These are phyloP conservation scores for Tuber microsphaerosporum DNA, from an alignment of 495 filamentous ascomycete genomes.

Conservation along the genomic window DNA sequence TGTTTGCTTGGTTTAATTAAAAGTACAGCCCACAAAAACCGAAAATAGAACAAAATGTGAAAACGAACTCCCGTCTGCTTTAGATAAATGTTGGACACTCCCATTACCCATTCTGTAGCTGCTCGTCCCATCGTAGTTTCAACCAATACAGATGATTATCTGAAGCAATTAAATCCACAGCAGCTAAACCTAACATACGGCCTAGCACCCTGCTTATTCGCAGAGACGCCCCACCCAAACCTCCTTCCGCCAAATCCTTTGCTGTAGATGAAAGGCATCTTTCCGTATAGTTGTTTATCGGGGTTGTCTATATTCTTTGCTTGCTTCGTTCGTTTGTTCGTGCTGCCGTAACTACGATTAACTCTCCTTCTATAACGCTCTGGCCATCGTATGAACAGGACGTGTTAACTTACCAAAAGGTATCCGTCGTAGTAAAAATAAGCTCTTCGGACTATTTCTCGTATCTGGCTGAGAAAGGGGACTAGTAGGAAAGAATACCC, in stretches of 20 bases:
- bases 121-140: background rate
- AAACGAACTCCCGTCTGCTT: background rate
- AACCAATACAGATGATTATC: slow-evolving; percentile 21
- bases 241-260: slow-evolving; percentile 30
- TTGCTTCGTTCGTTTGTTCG: background rate
- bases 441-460: background rate
- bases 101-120: background rate
- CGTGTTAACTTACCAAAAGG: background rate
- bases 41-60: background rate
- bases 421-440: background rate
- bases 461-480: background rate
- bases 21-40: background rate
- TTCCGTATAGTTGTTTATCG: background rate
- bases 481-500: background rate
- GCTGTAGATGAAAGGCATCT: slow-evolving; percentile 11
- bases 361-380: background rate
- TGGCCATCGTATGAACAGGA: background rate
- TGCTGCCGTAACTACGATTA: background rate
- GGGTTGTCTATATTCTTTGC: background rate
- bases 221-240: slow-evolving; percentile 33
- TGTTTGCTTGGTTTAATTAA: background rate
- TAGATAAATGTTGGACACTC: background rate
- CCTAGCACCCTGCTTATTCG: slow-evolving; percentile 30
- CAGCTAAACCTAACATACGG: slow-evolving; percentile 25
- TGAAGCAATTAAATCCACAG: slow-evolving; percentile 38